These are phyloP conservation scores for Linnemannia elongata DNA, from an alignment of 192 early-diverging fungal genomes.

Conservation along the genomic window DNA sequence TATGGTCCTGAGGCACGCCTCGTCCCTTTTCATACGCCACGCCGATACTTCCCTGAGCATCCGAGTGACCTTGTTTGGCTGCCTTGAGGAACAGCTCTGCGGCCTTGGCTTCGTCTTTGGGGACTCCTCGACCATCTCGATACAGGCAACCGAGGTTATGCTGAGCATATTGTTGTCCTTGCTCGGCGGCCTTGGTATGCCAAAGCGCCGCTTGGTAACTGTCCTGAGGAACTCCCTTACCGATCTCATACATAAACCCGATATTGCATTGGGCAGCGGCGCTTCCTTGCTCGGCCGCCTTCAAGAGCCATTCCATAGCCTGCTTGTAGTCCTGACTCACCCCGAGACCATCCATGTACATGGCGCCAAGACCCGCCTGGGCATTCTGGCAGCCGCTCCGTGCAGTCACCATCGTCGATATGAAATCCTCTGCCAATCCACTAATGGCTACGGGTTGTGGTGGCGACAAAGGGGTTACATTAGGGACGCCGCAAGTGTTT, in stretches of 20 bases:
- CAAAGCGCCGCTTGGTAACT: background rate
- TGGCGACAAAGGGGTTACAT: no score
- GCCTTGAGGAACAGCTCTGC: no score
- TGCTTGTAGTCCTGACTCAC: background rate
- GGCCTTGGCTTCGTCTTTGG: background rate
- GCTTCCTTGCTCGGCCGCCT: background rate
- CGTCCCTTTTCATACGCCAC: no score
- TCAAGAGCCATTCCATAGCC: background rate
- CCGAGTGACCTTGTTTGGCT: no score
- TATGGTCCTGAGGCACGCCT: no score
- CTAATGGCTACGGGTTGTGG: no score
- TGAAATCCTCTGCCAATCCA: no score
- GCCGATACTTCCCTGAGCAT: no score
- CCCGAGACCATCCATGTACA: background rate
- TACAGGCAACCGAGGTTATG: background rate
- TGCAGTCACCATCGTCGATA: no score
- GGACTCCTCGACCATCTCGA: background rate
- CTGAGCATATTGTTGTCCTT: background rate
- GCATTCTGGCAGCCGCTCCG: no score
- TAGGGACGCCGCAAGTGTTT: no score
- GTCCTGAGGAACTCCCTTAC: background rate
- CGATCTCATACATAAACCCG: background rate
- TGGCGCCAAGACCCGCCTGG: background rate
- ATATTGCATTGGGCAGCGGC: background rate
- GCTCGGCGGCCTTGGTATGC: no score